Evolutionary conservation across 192 early-diverging fungal species (phyloP), one percentile per base, ranked within the genome.

Genomic region (Pilobolus umbonatus): DNA sequence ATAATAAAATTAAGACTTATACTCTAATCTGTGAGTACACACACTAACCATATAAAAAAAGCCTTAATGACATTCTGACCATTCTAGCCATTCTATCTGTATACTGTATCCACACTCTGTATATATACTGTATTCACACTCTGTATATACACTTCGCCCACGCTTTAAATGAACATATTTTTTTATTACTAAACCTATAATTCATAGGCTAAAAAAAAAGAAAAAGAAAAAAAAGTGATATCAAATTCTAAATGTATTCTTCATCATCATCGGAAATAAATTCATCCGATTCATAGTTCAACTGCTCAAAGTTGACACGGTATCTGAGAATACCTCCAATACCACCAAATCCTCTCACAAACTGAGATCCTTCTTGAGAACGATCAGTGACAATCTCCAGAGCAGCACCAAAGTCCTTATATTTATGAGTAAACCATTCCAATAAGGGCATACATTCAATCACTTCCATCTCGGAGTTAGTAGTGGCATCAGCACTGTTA

Each of bases 291-390:
- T 85, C 82, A 32, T 78, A 80, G 36, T 60, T 80, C 32, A 89
- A 73, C 68, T 83, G 78, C 15, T 84, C 71, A 55, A 91, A 81
- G 65, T 89, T 83, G 51, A 95, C 85, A 83, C 98, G 94, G 84
- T 97, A 99, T 69, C 97, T 55, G n/a, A 67, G 49, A 29, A 67
- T 32, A 40, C 65, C 65, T 49, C 65, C 97, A 64, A 99, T 97
- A 39, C 97, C 97, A 77, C 97, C 97, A 75, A 99, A 99, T 22
- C 97, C 97, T 67, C 89, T 91, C 57, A 96, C 92, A 77, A 98
- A 99, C 77, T 98, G 94, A 31, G 92, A 88, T 42, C 95, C 95
- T 75, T 97, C 95, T 60, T 89, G 90, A 32, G 95, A 95, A 62
- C 86, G 77, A 81, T 99, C 93, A 30, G 95, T 97, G 46, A 99